A percentile compares a stretch with the other conserved stretches of the same genome.
These are phyloP conservation scores for Colletotrichum filicis DNA, from an alignment of 2,329 filamentous ascomycete genomes.

Conservation along the genomic window DNA sequence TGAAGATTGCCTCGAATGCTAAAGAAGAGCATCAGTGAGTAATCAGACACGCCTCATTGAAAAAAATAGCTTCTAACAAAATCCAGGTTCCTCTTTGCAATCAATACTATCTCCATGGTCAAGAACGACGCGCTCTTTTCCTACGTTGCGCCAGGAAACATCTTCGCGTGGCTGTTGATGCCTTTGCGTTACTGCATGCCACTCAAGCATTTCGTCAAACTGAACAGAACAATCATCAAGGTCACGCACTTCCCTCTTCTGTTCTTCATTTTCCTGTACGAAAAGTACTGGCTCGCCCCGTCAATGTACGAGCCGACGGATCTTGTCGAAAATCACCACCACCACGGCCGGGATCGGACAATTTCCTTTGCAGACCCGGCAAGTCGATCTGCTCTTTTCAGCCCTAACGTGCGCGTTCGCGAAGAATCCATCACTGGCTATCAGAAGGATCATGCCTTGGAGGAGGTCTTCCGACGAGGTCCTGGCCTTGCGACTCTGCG, in stretches of 20 bases:
- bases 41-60: too few relatives aligned
- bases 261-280: constrained; percentile 88
- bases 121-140: constrained; percentile 98
- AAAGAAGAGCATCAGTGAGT: constrained; percentile 85
- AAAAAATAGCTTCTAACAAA: constrained; percentile 20
- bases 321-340: constrained; percentile 77
- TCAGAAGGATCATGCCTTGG: constrained; percentile 88
- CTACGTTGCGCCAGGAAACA: constrained; percentile 90
- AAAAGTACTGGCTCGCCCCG: constrained; percentile 80
- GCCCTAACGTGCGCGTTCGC: constrained; percentile 76
- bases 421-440: constrained; percentile 91
- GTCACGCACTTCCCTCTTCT: constrained; percentile 88
- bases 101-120: constrained; percentile 98
- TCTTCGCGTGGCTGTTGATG: constrained; percentile 89
- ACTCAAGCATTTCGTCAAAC: constrained; percentile 81
- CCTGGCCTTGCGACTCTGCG: constrained; percentile 73
- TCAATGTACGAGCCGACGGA: constrained; percentile 86
- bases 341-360: constrained; percentile 58
- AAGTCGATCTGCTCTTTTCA: constrained; percentile 74
- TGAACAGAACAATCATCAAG: constrained; percentile 94
- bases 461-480: constrained; percentile 86
- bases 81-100: constrained; percentile 83
- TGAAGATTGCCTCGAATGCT: constrained; percentile 92
- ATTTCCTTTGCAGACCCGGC: constrained; percentile 69
- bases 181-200: constrained; percentile 85